These are phyloP conservation scores for Pseudocercospora vitis DNA, from an alignment of 2,329 filamentous ascomycete species.

Conservation along the genomic window DNA sequence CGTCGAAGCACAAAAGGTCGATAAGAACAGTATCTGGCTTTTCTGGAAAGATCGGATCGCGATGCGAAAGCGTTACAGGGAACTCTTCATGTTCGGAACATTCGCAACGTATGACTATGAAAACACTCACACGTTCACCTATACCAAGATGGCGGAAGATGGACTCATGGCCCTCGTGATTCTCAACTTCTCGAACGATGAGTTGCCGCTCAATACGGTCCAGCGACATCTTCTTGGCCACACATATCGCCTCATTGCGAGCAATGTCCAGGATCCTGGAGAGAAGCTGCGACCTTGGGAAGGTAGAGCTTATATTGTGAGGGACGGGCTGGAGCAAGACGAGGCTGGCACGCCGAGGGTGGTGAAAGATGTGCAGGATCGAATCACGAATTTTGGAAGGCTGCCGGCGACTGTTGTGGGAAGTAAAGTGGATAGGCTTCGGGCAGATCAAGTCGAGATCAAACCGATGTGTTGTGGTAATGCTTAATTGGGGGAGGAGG, in stretches of 20 bases:
- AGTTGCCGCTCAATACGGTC: conserved; percentile 26
- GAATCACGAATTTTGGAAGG: too few species aligned
- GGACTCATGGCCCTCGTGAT: conserved; percentile 38
- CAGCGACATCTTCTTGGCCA: conserved; percentile 26
- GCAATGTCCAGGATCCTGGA: conserved; percentile 35
- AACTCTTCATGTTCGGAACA: conserved; percentile 67
- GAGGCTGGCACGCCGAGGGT: conserved; percentile 1
- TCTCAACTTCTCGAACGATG: conserved; percentile 42
- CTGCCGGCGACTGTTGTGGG: too few species aligned
- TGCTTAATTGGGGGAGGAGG: too few species aligned
- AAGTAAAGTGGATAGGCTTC: too few species aligned
- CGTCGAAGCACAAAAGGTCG: conserved; percentile 54
- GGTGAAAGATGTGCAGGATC: conserved; percentile 20
- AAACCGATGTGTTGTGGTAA: too few species aligned
- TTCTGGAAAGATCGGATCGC: conserved; percentile 57
- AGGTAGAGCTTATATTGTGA: conserved; percentile 40
- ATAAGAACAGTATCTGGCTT: conserved; percentile 55
- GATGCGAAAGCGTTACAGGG: conserved; percentile 60
- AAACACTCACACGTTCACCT: conserved; percentile 56
- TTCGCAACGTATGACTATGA: conserved; percentile 58
- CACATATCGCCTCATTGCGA: conserved; percentile 47
- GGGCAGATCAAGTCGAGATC: too few species aligned
- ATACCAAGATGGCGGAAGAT: conserved; percentile 37
- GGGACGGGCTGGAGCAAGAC: conserved; percentile 15
- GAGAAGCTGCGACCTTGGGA: conserved; percentile 38